Evolutionary conservation across 768 basidiomycete genomes (phyloP), one percentile per base, ranked within the genome.

Genomic region (Hemileccinum rubropunctum): DNA sequence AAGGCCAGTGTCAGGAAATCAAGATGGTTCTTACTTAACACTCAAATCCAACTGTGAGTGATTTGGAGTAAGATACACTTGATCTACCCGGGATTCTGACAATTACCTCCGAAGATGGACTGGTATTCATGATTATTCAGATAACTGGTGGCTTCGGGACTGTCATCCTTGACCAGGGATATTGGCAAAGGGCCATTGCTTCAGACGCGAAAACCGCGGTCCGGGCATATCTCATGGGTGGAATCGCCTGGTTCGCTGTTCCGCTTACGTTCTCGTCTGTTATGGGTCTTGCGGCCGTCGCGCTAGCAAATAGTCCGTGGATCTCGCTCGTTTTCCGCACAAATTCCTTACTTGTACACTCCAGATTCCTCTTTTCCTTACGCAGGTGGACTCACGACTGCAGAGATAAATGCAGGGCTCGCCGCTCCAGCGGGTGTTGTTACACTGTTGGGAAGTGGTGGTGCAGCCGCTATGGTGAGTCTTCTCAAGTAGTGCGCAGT

Each of bases 301-400:
- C 62, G 15, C 59, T 69, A 14, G 42, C 51, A 36, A 58, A 51
- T 18, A 44, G 56, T 57, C 10, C 20, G 49, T 45, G 42, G 12
- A 32, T 32, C 12, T 3, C 14, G 6, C 7, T 6, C 10, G 13
- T 18, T 7, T 44, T 20, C n/a, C 14, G 27, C 15, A 38, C 28
- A 15, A 15, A 36, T 17, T 18, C 14, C 30, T 35, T 23, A 41
- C 30, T 17, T 3, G 21, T 3, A 27, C 23, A 6, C 36, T n/a
- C 62, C 65, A 42, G 67, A 61, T 68, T 74, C 78, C 6, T 66
- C 62, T 21, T 82, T 79, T 55, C 80, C 51, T 61, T 70, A 44
- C 49, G 63, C 27, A 15, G 56, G 56, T 26, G 59, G 48, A 7
- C 56, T 65, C 17, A 64, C 67, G 9, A 32, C 55, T 6, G 51